These are phyloP conservation scores for Gossypium sturtianum DNA, from an alignment of 345 rosid genomes.

Conservation along the genomic window DNA sequence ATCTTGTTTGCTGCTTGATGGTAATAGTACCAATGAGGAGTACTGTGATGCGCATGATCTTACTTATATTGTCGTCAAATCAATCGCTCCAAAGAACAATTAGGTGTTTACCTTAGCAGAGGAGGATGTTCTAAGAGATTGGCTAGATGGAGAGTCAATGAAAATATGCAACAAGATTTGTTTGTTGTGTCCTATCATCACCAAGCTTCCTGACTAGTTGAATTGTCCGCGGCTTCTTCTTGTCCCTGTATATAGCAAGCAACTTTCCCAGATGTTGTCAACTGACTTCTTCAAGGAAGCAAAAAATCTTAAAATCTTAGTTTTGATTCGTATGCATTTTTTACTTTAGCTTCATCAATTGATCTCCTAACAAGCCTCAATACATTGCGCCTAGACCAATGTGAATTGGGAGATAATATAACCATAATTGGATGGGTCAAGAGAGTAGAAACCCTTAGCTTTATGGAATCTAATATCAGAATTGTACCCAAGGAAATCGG, in stretches of 20 bases:
- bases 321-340: neutral
- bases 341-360: neutral
- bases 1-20: constrained; percentile 15
- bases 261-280: neutral
- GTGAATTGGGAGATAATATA: neutral
- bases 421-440: neutral
- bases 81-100: neutral
- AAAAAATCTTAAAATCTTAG: neutral
- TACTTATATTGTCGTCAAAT: neutral
- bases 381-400: neutral
- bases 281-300: neutral
- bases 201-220: neutral
- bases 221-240: neutral
- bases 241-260: neutral
- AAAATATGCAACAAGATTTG: neutral
- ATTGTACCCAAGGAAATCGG: neutral
- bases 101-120: neutral
- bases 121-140: neutral
- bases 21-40: neutral
- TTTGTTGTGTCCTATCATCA: neutral
- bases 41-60: neutral
- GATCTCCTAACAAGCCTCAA: neutral
- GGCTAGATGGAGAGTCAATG: neutral
- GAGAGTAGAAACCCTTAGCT: neutral
- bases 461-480: neutral